Base-by-base conservation (phyloP, 202 grass and related monocot genomes). In the Zoysia matrella region DNA sequence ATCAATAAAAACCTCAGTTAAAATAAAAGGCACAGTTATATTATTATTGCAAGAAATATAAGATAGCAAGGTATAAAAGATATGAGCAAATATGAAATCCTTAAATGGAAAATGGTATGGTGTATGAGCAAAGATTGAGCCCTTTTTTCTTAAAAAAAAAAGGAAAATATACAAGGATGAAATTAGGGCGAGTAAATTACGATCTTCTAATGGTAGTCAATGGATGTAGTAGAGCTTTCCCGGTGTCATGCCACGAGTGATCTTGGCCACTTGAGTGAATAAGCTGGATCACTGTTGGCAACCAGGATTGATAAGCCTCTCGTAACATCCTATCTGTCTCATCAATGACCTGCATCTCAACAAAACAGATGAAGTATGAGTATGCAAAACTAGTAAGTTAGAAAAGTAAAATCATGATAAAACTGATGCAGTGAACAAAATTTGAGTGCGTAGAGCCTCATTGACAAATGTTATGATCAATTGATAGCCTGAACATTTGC, bases 261-360 rank as follows among this genome's bases (percentile, higher is more conserved):
- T 80, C 45, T 87, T 93, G 84, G 68, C 64, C 73, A 75, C 44
- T 87, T 51, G 84, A 86, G 47, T 62, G 61, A 64, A 89, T 86
- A 69, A 88, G 85, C 45, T 91, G 82, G 69, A 98, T 89, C 69
- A 95, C 95, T 71, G 88, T 90, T 52, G 90, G 86, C 83, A 98
- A 88, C 95, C 95, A 98, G 57, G 95, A 93, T 47, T 98, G 92
- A 82, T 98, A 98, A 67, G 90, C 95, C 73, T 93, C 92, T 75
- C 95, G 91, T 72, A 98, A 73, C 85, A 98, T 87, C 60, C 89
- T 91, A 60, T 95, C 92, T 11, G 90, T 98, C 71, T 98, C 95
- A 85, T 98, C 95, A 83, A 98, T 85, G 53, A 95, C 90, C 95
- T 98, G 86, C 77, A 50, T 30, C 14, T n/a, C 47, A 85, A 78